Evolutionary conservation across 805 yeast genomes (phyloP), one percentile per base, ranked within the genome.

Genomic region (Starmerella khaoyaiensis): DNA sequence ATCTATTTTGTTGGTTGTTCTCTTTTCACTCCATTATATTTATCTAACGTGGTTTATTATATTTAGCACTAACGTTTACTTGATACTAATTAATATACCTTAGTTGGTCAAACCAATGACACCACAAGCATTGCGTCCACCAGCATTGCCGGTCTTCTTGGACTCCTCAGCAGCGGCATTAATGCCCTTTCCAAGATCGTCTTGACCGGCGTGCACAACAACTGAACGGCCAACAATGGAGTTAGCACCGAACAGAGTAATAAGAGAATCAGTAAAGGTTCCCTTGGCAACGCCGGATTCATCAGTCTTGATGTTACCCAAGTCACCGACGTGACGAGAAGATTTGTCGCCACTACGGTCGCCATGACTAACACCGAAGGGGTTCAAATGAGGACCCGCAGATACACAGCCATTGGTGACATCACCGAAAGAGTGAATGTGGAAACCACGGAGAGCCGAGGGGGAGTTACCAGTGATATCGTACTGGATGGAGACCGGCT

Each of bases 321-420:
- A 69, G 63, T 90, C 98, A 64, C 98, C 98, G 55, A 78, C 90
- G 67, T 82, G 94, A 39, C 63, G 59, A 40, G 46, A 62, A 48
- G 69, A 75, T 52, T 76, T 86, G 51, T 72, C 73, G 62, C 93
- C 93, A 40, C 83, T 80, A 24, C 44, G 46, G 35, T 31, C 47
- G 67, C 95, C 95, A 60, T 84, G 94, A 49, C 73, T 71, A 67
- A 77, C 76, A 45, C 72, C 69, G 60, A 78, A 79, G 51, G 95
- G 95, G 72, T 86, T 78, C 74, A 83, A 84, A 68, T 86, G 96
- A 42, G 95, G 94, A 58, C 96, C 96, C 38, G 96, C 95, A 50
- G 94, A 81, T 44, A 94, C 87, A 69, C 98, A 90, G 50, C 98
- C 98, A 62, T 90, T 90, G 65, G 98, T 83, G 76, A 82, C 83